Evolutionary conservation across 495 filamentous ascomycete genomes (phyloP), one percentile per base, ranked within the genome.

Genomic region (Aspergillus sclerotioniger): DNA sequence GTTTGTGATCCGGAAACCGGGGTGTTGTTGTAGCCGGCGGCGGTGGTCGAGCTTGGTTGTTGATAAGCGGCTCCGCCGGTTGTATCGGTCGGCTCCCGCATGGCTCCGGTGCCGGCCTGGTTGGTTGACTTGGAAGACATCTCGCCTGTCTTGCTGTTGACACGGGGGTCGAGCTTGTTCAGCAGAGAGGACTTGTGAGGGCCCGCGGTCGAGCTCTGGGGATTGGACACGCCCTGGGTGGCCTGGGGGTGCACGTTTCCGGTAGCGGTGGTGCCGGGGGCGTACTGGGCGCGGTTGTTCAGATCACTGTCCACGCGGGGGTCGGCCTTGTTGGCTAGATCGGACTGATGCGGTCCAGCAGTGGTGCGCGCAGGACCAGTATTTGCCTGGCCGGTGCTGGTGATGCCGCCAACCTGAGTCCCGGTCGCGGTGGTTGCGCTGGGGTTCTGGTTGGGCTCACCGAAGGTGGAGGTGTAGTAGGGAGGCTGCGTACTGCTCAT

Each of bases 121-220:
- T 25, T 48, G 3, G 44, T 49, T 6, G 54, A 48, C 32, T 50
- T 57, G 54, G 35, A 37, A 3, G 47, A 41, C 46, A 55, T 51
- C 25, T 60, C 46, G 28, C 62, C 62, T 8, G 53, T 62, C 43
- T 46, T 37, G 16, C 57, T 62, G 51, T 71, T 62, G 9, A 71
- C 70, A 16, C 70, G 70, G 8, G 72, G 72, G 62, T 83, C 81
- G 47, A 63, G 60, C 64, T 83, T 83, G 72, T 87, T 87, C 52
- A 79, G 71, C 13, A 84, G 20, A 62, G 80, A 75, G 51, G 76
- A 82, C 52, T 62, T 63, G 71, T 76, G 78, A 5, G 73, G 79
- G 10, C 75, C 73, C 43, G 64, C 59, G 39, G 70, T 80, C 53
- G 64, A 66, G 58, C 53, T 46, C n/a, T 20, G 20, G 16, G 51